phyloP scores from a whole-genome alignment of 768 basidiomycete genomes.

The Boletus huronensis region DNA sequence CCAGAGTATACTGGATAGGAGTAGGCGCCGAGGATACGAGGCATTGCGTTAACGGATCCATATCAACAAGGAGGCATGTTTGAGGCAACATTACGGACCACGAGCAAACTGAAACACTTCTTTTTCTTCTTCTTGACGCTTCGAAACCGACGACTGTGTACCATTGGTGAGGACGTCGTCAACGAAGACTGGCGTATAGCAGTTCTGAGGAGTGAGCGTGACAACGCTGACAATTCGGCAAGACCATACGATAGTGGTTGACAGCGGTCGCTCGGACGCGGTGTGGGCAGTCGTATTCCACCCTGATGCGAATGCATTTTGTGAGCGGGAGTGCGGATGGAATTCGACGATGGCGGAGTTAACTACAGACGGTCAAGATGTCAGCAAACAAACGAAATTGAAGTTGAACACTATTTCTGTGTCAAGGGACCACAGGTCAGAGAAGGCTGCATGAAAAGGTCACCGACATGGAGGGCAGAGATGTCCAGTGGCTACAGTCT shows the following conservation, averaged over 20 bases:
- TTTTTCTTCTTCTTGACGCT: background rate
- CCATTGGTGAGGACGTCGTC: background rate
- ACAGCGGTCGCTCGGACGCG: background rate
- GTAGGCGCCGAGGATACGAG: background rate
- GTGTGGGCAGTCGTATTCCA: constrained; percentile 1
- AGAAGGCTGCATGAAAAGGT: background rate
- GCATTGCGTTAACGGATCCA: background rate
- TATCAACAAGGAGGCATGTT: background rate
- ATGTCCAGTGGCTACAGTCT: background rate
- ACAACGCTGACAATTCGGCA: background rate
- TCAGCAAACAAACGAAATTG: background rate
- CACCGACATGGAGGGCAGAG: background rate
- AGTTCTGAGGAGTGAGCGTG: background rate
- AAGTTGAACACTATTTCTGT: background rate
- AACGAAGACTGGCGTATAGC: background rate
- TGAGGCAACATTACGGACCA: too few species aligned
- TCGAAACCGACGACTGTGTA: background rate
- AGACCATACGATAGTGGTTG: background rate
- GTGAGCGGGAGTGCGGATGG: background rate
- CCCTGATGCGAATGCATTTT: background rate
- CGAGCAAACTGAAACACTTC: too few species aligned
- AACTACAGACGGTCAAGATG: background rate
- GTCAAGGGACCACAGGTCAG: background rate
- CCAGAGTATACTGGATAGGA: background rate
- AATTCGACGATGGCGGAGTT: background rate